Conservation (phyloP, 2,329 filamentous ascomycete genomes). For the Aspergillus nomiae region DNA sequence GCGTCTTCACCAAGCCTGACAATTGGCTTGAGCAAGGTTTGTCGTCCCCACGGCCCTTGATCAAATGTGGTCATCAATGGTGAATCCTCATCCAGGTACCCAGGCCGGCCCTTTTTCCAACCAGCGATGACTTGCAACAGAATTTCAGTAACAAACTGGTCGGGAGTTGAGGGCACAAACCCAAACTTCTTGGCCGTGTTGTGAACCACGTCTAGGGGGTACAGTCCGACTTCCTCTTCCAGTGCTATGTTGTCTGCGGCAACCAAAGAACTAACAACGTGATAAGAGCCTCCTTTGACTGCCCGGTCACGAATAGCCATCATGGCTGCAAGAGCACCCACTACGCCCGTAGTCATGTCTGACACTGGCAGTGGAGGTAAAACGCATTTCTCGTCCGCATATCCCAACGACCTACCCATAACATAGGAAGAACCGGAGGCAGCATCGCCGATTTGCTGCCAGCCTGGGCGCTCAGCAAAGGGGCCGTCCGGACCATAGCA, state of each 20-base stretch:
- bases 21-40: constrained; percentile 15
- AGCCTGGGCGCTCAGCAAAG: constrained; percentile 50
- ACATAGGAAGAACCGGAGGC: constrained; percentile 43
- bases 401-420: constrained; percentile 37
- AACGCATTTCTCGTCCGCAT: constrained; percentile 18
- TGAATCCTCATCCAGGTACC: constrained; percentile 10
- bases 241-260: constrained; percentile 34
- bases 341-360: constrained; percentile 26
- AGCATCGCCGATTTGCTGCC: constrained; percentile 55
- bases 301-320: constrained; percentile 22
- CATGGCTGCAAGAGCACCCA: constrained; percentile 20
- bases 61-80: constrained; percentile 15
- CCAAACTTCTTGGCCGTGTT: constrained; percentile 17
- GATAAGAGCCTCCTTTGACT: constrained; percentile 22
- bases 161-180: constrained; percentile 13
- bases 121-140: constrained; percentile 26
- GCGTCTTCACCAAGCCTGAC: constrained; percentile 11
- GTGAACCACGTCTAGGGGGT: constrained; percentile 25
- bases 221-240: constrained; percentile 36
- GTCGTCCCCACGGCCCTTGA: constrained; percentile 10
- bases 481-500: constrained; percentile 54
- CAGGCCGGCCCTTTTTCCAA: constrained; percentile 21
- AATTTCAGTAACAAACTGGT: constrained; percentile 28
- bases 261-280: constrained; percentile 32
- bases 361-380: constrained; percentile 25